phyloP scores from a whole-genome alignment of 352 stramenopile genomes.

The Globisporangium cederbergense region DNA sequence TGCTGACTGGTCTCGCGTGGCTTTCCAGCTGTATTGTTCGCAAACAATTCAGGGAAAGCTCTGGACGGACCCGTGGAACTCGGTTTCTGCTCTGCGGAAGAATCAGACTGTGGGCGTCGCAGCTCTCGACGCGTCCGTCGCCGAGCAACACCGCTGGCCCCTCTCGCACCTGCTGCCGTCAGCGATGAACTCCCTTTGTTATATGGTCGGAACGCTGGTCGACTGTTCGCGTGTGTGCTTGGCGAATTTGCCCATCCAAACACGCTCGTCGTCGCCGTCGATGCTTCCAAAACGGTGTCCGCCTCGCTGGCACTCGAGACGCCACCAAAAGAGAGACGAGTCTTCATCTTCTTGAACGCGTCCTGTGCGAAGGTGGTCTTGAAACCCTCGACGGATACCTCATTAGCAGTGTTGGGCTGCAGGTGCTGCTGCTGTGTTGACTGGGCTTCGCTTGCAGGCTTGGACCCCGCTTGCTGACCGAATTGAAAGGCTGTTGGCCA shows the following conservation, averaged over 20 bases:
- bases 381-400: background rate
- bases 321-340: slow-evolving; percentile 6
- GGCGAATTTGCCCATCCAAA: slow-evolving; percentile 4
- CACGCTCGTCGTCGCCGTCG: slow-evolving; percentile 7
- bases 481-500: slow-evolving; percentile 5
- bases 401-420: background rate
- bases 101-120: background rate
- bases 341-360: slow-evolving; percentile 19
- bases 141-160: background rate
- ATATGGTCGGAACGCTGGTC: slow-evolving; percentile 9
- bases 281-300: background rate
- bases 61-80: background rate
- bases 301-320: background rate
- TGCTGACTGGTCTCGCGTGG: background rate
- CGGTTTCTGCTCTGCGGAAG: background rate
- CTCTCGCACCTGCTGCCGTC: background rate
- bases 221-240: background rate
- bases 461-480: background rate
- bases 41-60: background rate
- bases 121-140: background rate
- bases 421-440: background rate
- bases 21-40: background rate
- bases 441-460: background rate
- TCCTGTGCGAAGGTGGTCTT: slow-evolving; percentile 18
- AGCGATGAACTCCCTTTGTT: slow-evolving; percentile 7